These are phyloP conservation scores for Staphylotrichum tortipilum DNA, from an alignment of 495 filamentous ascomycete species.

Conservation along the genomic window DNA sequence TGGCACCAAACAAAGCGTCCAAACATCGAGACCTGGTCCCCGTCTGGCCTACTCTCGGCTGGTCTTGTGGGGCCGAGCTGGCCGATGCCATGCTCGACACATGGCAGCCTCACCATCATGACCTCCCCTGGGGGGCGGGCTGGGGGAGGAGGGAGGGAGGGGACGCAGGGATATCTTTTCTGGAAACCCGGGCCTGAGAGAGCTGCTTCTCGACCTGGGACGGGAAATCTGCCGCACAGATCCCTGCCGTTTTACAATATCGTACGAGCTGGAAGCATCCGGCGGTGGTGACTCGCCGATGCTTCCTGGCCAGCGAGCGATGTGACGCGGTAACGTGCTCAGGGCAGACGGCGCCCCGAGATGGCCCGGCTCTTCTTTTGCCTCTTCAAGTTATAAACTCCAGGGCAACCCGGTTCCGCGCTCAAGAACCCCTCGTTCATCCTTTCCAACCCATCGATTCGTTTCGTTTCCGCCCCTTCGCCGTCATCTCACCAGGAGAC, in stretches of 20 bases:
- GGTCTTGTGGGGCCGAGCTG: neutral
- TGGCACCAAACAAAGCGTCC: no score
- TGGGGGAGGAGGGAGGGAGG: no score
- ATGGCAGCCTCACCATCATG: conserved; percentile 14
- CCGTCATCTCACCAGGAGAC: neutral
- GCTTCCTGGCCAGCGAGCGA: neutral
- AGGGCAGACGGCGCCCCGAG: neutral
- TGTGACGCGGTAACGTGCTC: neutral
- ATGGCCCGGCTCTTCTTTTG: neutral
- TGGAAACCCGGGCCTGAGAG: no score
- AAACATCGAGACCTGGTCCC: no score
- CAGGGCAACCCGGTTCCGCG: neutral
- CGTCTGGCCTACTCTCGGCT: neutral
- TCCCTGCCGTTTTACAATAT: conserved; percentile 7
- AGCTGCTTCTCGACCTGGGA: no score
- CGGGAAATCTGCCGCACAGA: neutral
- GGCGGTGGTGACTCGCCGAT: conserved; percentile 8
- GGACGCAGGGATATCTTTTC: no score
- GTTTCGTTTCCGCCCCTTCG: neutral
- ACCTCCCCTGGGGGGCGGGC: no score
- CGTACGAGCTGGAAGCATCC: conserved; percentile 10
- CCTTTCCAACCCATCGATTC: neutral
- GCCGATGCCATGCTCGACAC: conserved; percentile 11
- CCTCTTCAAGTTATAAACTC: neutral
- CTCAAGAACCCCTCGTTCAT: neutral